Conservation (phyloP, 176 grass and related monocot genomes). For the maize (Zea mays) region Zm-B73-REFERENCE-NAM-5.0 NC_050105.1:132860001-132860500, state of each 20-base stretch:
- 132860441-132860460: not conserved
- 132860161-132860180: slow-evolving; percentile 49
- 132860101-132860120: slow-evolving; percentile 40
- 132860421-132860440: slow-evolving; percentile 64
- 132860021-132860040: not conserved
- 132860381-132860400: slow-evolving; percentile 60
- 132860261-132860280: not conserved
- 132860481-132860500: too few relatives aligned
- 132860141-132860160: slow-evolving; percentile 52
- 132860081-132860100: not conserved
- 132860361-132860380: slow-evolving; percentile 71
- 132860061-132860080: not conserved
- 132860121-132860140: slow-evolving; percentile 55
- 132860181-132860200: slow-evolving; percentile 48
- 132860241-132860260: not conserved
- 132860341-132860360: slow-evolving; percentile 70
- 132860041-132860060: not conserved
- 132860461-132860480: too few relatives aligned
- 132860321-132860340: slow-evolving; percentile 53
- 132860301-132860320: too few relatives aligned
- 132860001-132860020: slow-evolving; percentile 5
- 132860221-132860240: slow-evolving; percentile 56
- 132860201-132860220: slow-evolving; percentile 10
- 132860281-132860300: too few relatives aligned
- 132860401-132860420: slow-evolving; percentile 58